Base-by-base conservation (phyloP, 805 yeast species). In the Kuraishia floccosa region DNA sequence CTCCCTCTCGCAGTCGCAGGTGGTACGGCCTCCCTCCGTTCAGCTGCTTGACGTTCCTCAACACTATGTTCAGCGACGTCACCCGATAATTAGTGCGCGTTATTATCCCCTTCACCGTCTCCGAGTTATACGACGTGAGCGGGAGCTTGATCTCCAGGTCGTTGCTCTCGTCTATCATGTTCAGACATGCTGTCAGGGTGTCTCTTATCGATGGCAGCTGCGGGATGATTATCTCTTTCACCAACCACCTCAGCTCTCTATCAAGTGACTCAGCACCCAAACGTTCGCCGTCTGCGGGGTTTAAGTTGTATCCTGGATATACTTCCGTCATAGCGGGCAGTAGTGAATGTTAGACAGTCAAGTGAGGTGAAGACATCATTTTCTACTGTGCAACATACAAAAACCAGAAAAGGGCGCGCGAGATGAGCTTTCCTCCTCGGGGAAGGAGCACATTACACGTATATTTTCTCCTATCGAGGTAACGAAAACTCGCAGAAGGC, bases 31-130 rank as follows among this genome's bases (percentile, higher is more conserved):
- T 47, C 33, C 54, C 65, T 42, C 62, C 71, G 39, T 58, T 63
- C 32, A 66, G 47, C 30, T 42, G 43, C 34, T 53, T 64, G 39
- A 46, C 46, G 33, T 51, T 52, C 31, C 25, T 49, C 18, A 69
- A 46, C 0, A 48, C 38, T 9, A 68, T 47, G 26, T 61, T 63
- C 37, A 77, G 47, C 19, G 67, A 68, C 1, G 66, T 57, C 4
- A 79, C 56, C 37, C 64, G 63, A 9, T 66, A 61, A 5, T 77
- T 76, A 32, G 60, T 64, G 30, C 87, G 49, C 0, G 71, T 67
- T 0, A 78, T 47, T 1, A 72, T 60, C 0, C 89, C 89, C 36
- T 76, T 75, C 11, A 77, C 50, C 3, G 60, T 52, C 35, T 74
- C 79, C 34, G 68, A 65, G 33, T 74, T 67, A 11, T 63, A 55